A percentile compares a stretch with the other conserved stretches of the same genome.
Conservation (phyloP, 192 early-diverging fungal genomes). For the Coemansia sp. region DNA sequence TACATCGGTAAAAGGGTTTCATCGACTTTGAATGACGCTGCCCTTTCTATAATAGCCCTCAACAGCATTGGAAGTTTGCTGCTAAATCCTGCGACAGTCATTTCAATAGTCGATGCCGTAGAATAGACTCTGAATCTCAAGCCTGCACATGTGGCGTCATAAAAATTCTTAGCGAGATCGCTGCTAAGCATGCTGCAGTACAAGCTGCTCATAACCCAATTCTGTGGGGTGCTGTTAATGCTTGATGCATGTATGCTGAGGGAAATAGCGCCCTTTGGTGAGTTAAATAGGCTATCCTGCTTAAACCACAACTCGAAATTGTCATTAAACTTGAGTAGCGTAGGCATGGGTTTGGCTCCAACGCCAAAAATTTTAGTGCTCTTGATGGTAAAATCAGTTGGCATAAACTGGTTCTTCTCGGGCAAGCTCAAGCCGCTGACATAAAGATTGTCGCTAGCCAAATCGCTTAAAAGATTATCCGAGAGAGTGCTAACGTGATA, state of each 20-base stretch:
- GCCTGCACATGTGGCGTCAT: constrained; percentile 27
- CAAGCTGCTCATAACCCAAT: not conserved
- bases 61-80: not conserved
- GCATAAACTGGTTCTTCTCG: constrained; percentile 8
- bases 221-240: not conserved
- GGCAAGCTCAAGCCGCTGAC: constrained; percentile 1
- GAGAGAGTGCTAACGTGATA: constrained; percentile 55
- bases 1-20: not conserved
- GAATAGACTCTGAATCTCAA: not conserved
- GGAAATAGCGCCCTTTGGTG: constrained; percentile 66
- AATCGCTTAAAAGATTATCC: not conserved
- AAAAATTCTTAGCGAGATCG: constrained; percentile 75
- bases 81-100: not conserved
- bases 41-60: not conserved
- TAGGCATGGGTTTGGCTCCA: not conserved
- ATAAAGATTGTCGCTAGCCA: not conserved
- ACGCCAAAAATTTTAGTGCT: not conserved
- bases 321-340: constrained; percentile 11
- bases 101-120: constrained; percentile 60
- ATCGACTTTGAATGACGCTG: not conserved
- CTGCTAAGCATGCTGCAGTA: constrained; percentile 69
- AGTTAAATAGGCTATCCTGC: constrained; percentile 82
- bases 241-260: not conserved
- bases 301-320: constrained; percentile 80
- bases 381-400: constrained; percentile 25